Percentiles rank a stretch among this genome's conserved stretches.
phyloP scores from a whole-genome alignment of 73 alveolate genomes.

The Paramecium octaurelia region DNA sequence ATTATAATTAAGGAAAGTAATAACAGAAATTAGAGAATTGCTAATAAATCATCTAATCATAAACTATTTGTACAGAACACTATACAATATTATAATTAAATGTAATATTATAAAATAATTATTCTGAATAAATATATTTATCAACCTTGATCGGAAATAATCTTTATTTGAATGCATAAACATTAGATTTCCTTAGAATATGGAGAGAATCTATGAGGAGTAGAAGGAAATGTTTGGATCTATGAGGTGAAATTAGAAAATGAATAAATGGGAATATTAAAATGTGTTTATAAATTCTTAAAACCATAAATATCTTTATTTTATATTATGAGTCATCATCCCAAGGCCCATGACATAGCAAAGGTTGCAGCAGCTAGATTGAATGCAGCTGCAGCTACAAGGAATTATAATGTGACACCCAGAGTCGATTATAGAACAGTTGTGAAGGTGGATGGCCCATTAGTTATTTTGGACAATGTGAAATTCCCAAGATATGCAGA shows the following conservation, averaged over 20 bases:
- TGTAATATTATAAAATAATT: background rate
- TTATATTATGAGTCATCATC: constrained; percentile 32
- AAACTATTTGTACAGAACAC: no score
- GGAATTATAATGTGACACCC: constrained; percentile 93
- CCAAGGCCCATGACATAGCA: background rate
- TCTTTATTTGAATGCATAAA: background rate
- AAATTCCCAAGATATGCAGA: constrained; percentile 99
- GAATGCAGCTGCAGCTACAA: constrained; percentile 72
- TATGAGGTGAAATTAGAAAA: background rate
- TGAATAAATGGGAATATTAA: background rate
- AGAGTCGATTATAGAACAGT: constrained; percentile 99
- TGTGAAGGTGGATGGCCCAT: constrained; percentile 99
- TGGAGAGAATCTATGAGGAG: background rate
- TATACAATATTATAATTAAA: no score
- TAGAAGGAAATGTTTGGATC: background rate
- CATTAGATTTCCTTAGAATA: background rate
- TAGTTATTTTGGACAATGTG: constrained; percentile 98
- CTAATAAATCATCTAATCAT: no score
- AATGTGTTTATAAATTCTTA: background rate
- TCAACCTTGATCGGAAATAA: background rate
- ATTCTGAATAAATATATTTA: background rate
- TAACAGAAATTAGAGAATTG: no score
- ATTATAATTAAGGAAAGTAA: no score
- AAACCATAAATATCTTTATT: constrained; percentile 25
- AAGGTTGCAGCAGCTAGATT: constrained; percentile 51